A percentile compares a stretch with the other conserved stretches of the same genome.
Conservation (phyloP, 306 rosid species). For the Luffa acutangula region DNA sequence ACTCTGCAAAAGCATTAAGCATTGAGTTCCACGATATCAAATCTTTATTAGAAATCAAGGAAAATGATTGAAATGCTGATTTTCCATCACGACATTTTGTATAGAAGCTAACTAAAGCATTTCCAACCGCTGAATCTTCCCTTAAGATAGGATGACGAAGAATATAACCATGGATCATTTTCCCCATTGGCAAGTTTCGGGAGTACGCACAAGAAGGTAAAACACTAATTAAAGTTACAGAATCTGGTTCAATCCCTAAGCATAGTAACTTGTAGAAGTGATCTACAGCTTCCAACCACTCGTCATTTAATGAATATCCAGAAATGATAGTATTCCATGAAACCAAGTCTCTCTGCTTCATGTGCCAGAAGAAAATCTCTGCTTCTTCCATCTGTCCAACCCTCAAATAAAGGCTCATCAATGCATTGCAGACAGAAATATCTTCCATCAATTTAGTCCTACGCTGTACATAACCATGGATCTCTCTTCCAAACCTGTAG, state of each 20-base stretch:
- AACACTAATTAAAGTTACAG: constrained; percentile 61
- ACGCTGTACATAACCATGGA: constrained; percentile 52
- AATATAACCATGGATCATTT: constrained; percentile 59
- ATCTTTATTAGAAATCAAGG: constrained; percentile 47
- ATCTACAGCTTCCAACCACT: constrained; percentile 66
- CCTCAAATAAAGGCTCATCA: constrained; percentile 63
- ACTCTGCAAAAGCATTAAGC: constrained; percentile 49
- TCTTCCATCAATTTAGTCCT: constrained; percentile 41
- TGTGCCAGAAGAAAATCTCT: constrained; percentile 43
- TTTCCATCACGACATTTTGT: constrained; percentile 41
- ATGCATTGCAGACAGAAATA: constrained; percentile 62
- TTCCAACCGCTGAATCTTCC: constrained; percentile 47
- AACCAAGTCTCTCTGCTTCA: constrained; percentile 70
- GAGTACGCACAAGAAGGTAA: constrained; percentile 62
- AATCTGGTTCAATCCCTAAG: constrained; percentile 36
- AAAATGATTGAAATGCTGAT: constrained; percentile 43
- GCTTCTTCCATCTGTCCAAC: constrained; percentile 50
- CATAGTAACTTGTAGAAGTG: constrained; percentile 38
- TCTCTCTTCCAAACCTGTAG: constrained; percentile 46
- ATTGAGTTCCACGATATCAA: constrained; percentile 93
- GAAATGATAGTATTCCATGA: constrained; percentile 84
- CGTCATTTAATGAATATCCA: constrained; percentile 53
- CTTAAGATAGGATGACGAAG: constrained; percentile 35
- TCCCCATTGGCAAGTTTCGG: constrained; percentile 37
- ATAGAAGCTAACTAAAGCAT: constrained; percentile 70